These are phyloP conservation scores for Calocera cornea DNA, from an alignment of 768 basidiomycete species.

Conservation along the genomic window DNA sequence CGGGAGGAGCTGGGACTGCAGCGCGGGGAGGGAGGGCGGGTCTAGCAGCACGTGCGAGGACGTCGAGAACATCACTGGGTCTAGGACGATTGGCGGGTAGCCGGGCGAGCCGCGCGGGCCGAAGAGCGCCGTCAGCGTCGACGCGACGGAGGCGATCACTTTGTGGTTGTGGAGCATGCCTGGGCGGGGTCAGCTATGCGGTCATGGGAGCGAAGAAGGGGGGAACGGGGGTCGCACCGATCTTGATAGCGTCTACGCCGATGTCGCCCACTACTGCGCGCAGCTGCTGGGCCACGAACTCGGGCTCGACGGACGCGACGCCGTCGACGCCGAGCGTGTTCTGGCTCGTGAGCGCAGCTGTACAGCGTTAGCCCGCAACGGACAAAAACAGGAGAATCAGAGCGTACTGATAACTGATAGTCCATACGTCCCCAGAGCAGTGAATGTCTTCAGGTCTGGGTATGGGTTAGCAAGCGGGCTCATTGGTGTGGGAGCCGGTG, in stretches of 20 bases:
- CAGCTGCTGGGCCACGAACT: slow-evolving; percentile 65
- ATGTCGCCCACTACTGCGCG: slow-evolving; percentile 57
- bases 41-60: slow-evolving; percentile 70
- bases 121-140: slow-evolving; percentile 36
- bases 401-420: slow-evolving; percentile 47
- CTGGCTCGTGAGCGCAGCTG: slow-evolving; percentile 69
- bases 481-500: not conserved
- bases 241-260: slow-evolving; percentile 61
- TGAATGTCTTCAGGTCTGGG: slow-evolving; percentile 71
- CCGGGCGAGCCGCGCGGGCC: slow-evolving; percentile 11
- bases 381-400: not conserved
- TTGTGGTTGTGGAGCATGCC: slow-evolving; percentile 70
- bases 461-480: not conserved
- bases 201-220: not conserved
- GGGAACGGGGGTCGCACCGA: not conserved
- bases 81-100: slow-evolving; percentile 53
- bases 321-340: slow-evolving; percentile 75
- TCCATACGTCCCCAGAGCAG: slow-evolving; percentile 66
- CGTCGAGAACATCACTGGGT: slow-evolving; percentile 86
- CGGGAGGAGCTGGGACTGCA: slow-evolving; percentile 56
- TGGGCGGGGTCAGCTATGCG: slow-evolving; percentile 15
- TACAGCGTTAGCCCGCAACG: not conserved
- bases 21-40: slow-evolving; percentile 43
- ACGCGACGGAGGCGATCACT: slow-evolving; percentile 39
- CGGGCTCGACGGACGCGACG: slow-evolving; percentile 51